phyloP scores from a whole-genome alignment of 2,329 filamentous ascomycete species.

The Nemania serpens region DNA sequence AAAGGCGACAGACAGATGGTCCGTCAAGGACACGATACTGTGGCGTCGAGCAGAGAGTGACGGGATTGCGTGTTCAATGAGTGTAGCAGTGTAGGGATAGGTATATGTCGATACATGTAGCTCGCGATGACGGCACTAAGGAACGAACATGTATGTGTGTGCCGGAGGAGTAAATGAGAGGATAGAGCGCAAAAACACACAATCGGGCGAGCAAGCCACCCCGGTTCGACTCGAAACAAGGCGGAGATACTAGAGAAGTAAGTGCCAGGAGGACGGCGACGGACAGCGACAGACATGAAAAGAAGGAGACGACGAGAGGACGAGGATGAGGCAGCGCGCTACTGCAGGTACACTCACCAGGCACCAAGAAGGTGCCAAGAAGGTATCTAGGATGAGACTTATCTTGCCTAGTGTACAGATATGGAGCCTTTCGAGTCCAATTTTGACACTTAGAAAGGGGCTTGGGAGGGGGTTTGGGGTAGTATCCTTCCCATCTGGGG shows the following conservation, averaged over 20 bases:
- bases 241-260: neutral
- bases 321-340: slow-evolving; percentile 9
- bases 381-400: no score
- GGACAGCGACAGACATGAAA: slow-evolving; percentile 2
- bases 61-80: slow-evolving; percentile 1
- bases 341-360: slow-evolving; percentile 23
- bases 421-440: no score
- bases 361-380: no score
- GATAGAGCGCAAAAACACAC: slow-evolving; percentile 10
- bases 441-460: slow-evolving; percentile 15
- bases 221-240: slow-evolving; percentile 22
- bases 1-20: neutral
- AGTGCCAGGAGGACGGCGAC: slow-evolving; percentile 1
- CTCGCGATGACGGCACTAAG: neutral
- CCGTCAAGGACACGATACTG: slow-evolving; percentile 24
- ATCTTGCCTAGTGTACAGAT: slow-evolving; percentile 5
- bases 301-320: slow-evolving; percentile 2
- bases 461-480: neutral
- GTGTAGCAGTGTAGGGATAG: no score
- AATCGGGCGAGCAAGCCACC: slow-evolving; percentile 2
- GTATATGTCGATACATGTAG: no score
- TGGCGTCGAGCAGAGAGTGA: slow-evolving; percentile 10
- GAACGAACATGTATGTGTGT: slow-evolving; percentile 3
- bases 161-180: slow-evolving; percentile 3
- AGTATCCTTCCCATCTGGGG: slow-evolving; percentile 17